Percentiles rank a stretch among this genome's conserved stretches.
Evolutionary conservation across 768 basidiomycete genomes (phyloP).

Genomic region (Pisolithus albus): DNA sequence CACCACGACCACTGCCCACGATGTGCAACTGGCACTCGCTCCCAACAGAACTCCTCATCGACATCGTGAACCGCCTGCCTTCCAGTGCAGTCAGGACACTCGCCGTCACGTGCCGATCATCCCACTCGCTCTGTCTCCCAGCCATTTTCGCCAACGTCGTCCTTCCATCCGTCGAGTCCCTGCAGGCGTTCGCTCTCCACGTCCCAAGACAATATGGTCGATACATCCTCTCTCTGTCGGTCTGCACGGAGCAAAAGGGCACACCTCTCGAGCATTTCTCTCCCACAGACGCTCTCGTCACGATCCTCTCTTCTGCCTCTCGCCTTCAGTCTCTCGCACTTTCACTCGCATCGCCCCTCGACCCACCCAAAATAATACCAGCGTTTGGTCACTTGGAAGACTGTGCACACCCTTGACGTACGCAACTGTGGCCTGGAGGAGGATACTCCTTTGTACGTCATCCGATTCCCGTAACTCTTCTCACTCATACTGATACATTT

Average conservation of each 20-base stretch:
- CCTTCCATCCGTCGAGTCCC: constrained; percentile 39
- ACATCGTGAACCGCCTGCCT: constrained; percentile 46
- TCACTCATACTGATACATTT: constrained; percentile 1
- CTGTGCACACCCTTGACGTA: constrained; percentile 15
- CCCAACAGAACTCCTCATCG: constrained; percentile 61
- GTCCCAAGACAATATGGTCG: constrained; percentile 51
- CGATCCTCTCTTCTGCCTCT: constrained; percentile 44
- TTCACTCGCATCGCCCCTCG: constrained; percentile 22
- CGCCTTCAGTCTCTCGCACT: constrained; percentile 31
- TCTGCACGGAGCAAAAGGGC: constrained; percentile 33
- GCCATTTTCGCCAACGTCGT: constrained; percentile 53
- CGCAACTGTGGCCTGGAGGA: constrained; percentile 28
- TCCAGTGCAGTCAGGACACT: constrained; percentile 39
- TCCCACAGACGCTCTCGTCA: constrained; percentile 41
- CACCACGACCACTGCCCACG: not conserved
- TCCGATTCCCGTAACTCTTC: not conserved
- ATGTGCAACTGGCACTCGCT: constrained; percentile 45
- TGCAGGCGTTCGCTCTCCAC: constrained; percentile 45
- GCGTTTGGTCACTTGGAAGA: constrained; percentile 18
- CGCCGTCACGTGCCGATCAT: constrained; percentile 41
- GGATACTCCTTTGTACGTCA: constrained; percentile 31
- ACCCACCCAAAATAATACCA: constrained; percentile 10
- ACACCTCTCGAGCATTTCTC: constrained; percentile 22
- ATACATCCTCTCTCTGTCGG: constrained; percentile 45
- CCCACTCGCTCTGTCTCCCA: constrained; percentile 52